Conservation (phyloP, 768 basidiomycete genomes). For the Suillus plorans region DNA sequence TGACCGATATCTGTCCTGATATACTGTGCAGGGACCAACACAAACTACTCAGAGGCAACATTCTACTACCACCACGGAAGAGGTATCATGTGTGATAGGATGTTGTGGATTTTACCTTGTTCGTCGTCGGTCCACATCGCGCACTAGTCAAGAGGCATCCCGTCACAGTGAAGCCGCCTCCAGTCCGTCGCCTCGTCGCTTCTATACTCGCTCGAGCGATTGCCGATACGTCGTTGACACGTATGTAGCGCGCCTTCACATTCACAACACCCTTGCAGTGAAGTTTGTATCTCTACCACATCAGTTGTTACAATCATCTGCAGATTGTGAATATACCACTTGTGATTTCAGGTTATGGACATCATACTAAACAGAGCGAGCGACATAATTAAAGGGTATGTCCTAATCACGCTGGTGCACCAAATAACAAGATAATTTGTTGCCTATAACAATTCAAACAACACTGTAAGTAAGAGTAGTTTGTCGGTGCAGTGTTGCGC, state of each 20-base stretch:
- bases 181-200: too few relatives aligned
- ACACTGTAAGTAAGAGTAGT: not conserved
- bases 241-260: not conserved
- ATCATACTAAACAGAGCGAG: not conserved
- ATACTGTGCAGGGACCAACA: not conserved
- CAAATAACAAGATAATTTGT: not conserved
- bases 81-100: not conserved
- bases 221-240: not conserved
- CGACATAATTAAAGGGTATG: not conserved
- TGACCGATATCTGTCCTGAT: not conserved
- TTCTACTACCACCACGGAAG: not conserved
- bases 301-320: not conserved
- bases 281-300: not conserved
- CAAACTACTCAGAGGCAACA: not conserved
- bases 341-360: not conserved
- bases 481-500: not conserved
- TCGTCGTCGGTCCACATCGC: not conserved
- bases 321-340: not conserved
- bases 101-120: not conserved
- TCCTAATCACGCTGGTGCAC: not conserved
- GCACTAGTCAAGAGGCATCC: not conserved
- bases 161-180: not conserved
- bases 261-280: not conserved
- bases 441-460: not conserved
- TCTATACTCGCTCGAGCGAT: not conserved